A percentile compares a stretch with the other conserved stretches of the same genome.
These are phyloP conservation scores for Botrytis cinerea DNA, from an alignment of 2,329 filamentous ascomycete genomes.

Conservation along the genomic window DNA sequence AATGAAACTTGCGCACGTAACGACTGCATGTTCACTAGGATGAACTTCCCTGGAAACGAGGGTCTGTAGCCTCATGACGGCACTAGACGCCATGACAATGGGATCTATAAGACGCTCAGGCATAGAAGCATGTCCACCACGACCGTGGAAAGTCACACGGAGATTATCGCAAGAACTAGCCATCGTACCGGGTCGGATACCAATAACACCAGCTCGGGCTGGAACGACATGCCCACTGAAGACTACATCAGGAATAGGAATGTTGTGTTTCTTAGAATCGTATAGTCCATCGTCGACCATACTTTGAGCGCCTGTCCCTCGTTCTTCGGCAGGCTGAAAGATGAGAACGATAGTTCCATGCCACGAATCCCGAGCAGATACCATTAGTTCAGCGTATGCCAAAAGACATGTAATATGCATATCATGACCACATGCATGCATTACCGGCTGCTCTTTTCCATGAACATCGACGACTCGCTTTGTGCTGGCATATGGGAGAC, in stretches of 20 bases:
- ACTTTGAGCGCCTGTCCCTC: conserved; percentile 60
- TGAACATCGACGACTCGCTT: conserved; percentile 40
- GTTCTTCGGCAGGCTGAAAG: conserved; percentile 70
- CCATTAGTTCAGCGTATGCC: conserved; percentile 54
- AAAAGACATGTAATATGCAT: conserved; percentile 62
- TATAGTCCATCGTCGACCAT: conserved; percentile 64
- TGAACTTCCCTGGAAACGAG: conserved; percentile 44
- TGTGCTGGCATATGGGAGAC: conserved; percentile 56
- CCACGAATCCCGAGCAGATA: conserved; percentile 51
- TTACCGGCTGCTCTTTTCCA: conserved; percentile 55
- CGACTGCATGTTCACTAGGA: conserved; percentile 46
- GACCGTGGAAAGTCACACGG: conserved; percentile 44
- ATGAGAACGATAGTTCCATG: conserved; percentile 61
- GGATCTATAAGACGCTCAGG: conserved; percentile 50
- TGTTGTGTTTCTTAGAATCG: conserved; percentile 40
- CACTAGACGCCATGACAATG: conserved; percentile 46
- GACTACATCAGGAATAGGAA: conserved; percentile 56
- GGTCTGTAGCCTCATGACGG: conserved; percentile 45
- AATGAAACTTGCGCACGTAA: conserved; percentile 47
- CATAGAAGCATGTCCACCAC: conserved; percentile 46
- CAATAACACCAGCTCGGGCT: conserved; percentile 42
- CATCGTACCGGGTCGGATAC: conserved; percentile 40
- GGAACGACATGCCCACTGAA: conserved; percentile 55
- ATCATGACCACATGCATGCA: conserved; percentile 71
- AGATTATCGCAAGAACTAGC: conserved; percentile 43